A percentile compares a stretch with the other conserved stretches of the same genome.
phyloP scores from a whole-genome alignment of 2,329 filamentous ascomycete genomes.

The Colletotrichum viniferum region DNA sequence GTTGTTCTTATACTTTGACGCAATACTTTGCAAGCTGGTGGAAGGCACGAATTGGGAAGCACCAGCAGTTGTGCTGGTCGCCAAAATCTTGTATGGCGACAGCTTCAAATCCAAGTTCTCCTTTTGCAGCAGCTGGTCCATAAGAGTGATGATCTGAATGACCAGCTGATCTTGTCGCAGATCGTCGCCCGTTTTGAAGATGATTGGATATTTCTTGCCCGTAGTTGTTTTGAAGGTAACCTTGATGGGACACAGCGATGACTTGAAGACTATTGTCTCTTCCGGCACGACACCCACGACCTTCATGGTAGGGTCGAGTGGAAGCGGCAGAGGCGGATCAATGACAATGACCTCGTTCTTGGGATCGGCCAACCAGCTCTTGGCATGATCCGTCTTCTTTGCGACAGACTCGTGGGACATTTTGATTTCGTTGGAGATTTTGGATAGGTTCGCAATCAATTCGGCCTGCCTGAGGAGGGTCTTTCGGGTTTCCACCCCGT shows the following conservation, averaged over 20 bases:
- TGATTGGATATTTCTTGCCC: constrained; percentile 83
- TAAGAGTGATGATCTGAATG: constrained; percentile 91
- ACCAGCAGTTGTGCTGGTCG: constrained; percentile 86
- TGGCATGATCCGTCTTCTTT: constrained; percentile 83
- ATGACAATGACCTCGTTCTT: constrained; percentile 87
- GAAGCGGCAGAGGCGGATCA: constrained; percentile 85
- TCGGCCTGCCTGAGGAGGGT: constrained; percentile 87
- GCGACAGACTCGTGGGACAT: constrained; percentile 77
- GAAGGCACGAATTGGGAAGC: constrained; percentile 94
- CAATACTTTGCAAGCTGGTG: constrained; percentile 80
- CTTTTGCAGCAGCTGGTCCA: constrained; percentile 94
- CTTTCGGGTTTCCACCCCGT: constrained; percentile 75
- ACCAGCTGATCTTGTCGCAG: constrained; percentile 96
- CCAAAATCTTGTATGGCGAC: constrained; percentile 94
- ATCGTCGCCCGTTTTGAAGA: constrained; percentile 98
- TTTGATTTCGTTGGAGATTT: constrained; percentile 88
- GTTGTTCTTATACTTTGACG: constrained; percentile 78
- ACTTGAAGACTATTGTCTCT: constrained; percentile 93
- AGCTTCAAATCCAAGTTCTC: constrained; percentile 96
- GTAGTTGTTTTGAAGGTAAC: constrained; percentile 85
- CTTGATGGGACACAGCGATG: constrained; percentile 87
- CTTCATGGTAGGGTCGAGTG: constrained; percentile 82
- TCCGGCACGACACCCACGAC: constrained; percentile 83
- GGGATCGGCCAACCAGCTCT: constrained; percentile 82
- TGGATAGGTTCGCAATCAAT: constrained; percentile 83